phyloP scores from a whole-genome alignment of 2,329 filamentous ascomycete species.

The Hypocreales sp. region DNA sequence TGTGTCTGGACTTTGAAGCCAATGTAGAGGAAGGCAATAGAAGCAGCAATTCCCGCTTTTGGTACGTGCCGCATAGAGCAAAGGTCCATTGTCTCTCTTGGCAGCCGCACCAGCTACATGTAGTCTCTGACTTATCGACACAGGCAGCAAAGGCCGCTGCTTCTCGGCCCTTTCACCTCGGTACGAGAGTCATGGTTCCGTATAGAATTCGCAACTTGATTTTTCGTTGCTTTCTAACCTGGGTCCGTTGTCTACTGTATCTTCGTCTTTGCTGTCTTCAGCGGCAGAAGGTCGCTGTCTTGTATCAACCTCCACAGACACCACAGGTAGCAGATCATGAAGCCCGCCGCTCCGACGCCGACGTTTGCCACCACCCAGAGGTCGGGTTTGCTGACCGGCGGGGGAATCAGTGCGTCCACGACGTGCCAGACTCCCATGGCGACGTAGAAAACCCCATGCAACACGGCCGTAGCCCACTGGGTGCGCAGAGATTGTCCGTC shows the following conservation, averaged over 20 bases:
- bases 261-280: slow-evolving; percentile 18
- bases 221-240: no score
- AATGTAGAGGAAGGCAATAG: no score
- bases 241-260: slow-evolving; percentile 9
- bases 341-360: slow-evolving; percentile 70
- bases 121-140: no score
- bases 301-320: slow-evolving; percentile 55
- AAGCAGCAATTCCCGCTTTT: no score
- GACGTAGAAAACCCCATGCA: slow-evolving; percentile 65
- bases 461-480: slow-evolving; percentile 42
- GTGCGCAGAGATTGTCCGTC: slow-evolving; percentile 18
- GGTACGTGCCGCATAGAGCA: no score
- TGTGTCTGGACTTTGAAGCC: no score
- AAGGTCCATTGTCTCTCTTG: no score
- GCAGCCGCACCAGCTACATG: no score
- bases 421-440: slow-evolving; percentile 73
- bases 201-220: no score
- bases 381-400: slow-evolving; percentile 71
- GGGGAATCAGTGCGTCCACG: slow-evolving; percentile 48
- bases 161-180: no score
- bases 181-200: no score
- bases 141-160: no score
- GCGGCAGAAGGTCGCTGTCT: slow-evolving; percentile 38
- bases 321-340: slow-evolving; percentile 82
- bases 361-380: slow-evolving; percentile 91